Conservation (phyloP, 768 basidiomycete species). For the Mycena sanguinolenta region DNA sequence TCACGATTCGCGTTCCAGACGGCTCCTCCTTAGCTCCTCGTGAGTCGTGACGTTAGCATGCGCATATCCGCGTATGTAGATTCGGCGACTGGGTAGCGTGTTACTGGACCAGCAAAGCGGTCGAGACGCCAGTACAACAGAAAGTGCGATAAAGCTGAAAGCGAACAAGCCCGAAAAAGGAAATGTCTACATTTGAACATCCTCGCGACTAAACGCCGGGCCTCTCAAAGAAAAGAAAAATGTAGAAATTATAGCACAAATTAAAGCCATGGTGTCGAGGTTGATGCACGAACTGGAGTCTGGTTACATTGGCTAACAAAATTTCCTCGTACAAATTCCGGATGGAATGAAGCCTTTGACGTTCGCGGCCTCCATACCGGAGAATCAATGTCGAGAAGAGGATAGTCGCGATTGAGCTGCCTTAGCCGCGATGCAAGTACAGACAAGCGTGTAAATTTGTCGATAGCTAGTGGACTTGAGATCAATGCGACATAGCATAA, state of each 20-base stretch:
- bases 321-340: no score
- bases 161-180: neutral
- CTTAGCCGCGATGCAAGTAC: neutral
- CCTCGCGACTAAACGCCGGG: no score
- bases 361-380: no score
- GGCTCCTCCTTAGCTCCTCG: neutral
- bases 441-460: neutral
- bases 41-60: neutral
- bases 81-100: neutral
- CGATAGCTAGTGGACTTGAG: neutral
- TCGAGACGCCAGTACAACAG: slow-evolving; percentile 1
- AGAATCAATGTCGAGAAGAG: neutral
- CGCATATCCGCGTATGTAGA: neutral
- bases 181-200: neutral
- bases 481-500: no score
- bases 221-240: neutral
- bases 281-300: no score
- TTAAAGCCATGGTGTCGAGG: no score
- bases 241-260: no score
- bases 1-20: neutral
- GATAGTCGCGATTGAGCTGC: neutral
- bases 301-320: no score
- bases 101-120: neutral
- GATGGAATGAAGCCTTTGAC: no score
- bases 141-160: neutral